A percentile compares a stretch with the other conserved stretches of the same genome.
These are phyloP conservation scores for Phaeotremella skinneri DNA, from an alignment of 768 basidiomycete species.

Conservation along the genomic window DNA sequence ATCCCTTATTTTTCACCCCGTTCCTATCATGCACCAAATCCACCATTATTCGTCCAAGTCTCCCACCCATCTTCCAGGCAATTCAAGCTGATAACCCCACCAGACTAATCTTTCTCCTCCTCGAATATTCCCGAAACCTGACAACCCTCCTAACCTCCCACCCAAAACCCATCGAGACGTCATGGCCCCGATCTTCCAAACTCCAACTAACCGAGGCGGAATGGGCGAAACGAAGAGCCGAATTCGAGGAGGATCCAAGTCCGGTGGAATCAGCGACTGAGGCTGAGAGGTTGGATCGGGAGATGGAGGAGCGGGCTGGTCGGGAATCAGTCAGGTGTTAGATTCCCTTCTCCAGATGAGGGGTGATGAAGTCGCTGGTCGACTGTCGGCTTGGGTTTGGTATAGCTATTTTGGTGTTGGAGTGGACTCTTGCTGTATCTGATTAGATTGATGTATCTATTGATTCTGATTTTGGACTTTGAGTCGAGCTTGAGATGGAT, in stretches of 20 bases:
- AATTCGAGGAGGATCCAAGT: slow-evolving; percentile 23
- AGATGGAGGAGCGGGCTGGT: neutral
- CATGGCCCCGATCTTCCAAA: slow-evolving; percentile 24
- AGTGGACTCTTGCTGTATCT: neutral
- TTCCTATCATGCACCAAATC: too few species aligned
- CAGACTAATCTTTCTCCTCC: slow-evolving; percentile 50
- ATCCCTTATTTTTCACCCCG: neutral
- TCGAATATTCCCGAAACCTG: slow-evolving; percentile 46
- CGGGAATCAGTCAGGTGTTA: too few species aligned
- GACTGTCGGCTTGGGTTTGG: neutral
- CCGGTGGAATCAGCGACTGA: neutral
- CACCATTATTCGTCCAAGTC: too few species aligned
- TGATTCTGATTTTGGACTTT: too few species aligned
- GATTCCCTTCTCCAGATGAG: too few species aligned
- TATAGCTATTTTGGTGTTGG: neutral
- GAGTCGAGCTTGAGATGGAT: too few species aligned
- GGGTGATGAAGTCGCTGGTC: neutral
- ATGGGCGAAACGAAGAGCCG: slow-evolving; percentile 36
- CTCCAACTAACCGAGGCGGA: slow-evolving; percentile 36
- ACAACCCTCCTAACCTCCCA: slow-evolving; percentile 31
- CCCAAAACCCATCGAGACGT: slow-evolving; percentile 16
- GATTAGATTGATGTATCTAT: too few species aligned
- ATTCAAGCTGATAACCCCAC: slow-evolving; percentile 3
- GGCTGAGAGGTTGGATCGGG: neutral
- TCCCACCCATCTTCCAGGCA: too few species aligned